A percentile compares a stretch with the other conserved stretches of the same genome.
Conservation (phyloP, 2,329 filamentous ascomycete genomes). For the Trichoderma asperellum region DNA sequence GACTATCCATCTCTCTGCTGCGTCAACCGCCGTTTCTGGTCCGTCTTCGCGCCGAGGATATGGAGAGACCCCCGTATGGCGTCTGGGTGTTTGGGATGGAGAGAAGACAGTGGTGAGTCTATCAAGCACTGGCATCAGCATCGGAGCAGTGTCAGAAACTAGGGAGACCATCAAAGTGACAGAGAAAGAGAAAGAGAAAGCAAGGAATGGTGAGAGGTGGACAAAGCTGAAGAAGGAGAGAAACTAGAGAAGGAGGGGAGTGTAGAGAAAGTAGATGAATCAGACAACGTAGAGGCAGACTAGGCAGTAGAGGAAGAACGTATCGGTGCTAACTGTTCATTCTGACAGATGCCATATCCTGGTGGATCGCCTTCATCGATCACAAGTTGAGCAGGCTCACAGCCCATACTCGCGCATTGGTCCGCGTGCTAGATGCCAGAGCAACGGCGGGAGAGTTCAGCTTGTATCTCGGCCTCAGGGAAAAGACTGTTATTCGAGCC, state of each 20-base stretch:
- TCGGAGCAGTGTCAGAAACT: not conserved
- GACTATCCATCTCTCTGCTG: slow-evolving; percentile 54
- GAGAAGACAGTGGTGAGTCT: slow-evolving; percentile 51
- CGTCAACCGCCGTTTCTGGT: slow-evolving; percentile 53
- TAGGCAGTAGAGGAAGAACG: too few species aligned
- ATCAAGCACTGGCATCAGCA: not conserved
- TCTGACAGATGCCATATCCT: slow-evolving; percentile 49
- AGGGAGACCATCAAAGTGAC: not conserved
- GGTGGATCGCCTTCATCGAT: slow-evolving; percentile 54
- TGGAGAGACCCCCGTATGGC: slow-evolving; percentile 56
- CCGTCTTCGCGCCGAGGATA: slow-evolving; percentile 54
- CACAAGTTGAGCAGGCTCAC: slow-evolving; percentile 43
- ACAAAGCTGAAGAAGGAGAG: not conserved
- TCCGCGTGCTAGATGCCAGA: slow-evolving; percentile 55
- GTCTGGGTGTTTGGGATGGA: slow-evolving; percentile 46
- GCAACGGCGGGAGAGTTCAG: slow-evolving; percentile 46
- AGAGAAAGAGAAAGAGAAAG: not conserved
- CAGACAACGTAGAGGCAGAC: too few species aligned
- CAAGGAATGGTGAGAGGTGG: not conserved
- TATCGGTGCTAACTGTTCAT: not conserved
- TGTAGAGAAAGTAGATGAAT: not conserved
- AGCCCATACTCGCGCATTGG: slow-evolving; percentile 47
- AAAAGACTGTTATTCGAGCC: slow-evolving; percentile 46
- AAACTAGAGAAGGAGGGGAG: too few species aligned
- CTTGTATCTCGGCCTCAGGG: slow-evolving; percentile 44